phyloP scores from a whole-genome alignment of 371 early-diverging fungal species.

The Mortierella sp. region DNA sequence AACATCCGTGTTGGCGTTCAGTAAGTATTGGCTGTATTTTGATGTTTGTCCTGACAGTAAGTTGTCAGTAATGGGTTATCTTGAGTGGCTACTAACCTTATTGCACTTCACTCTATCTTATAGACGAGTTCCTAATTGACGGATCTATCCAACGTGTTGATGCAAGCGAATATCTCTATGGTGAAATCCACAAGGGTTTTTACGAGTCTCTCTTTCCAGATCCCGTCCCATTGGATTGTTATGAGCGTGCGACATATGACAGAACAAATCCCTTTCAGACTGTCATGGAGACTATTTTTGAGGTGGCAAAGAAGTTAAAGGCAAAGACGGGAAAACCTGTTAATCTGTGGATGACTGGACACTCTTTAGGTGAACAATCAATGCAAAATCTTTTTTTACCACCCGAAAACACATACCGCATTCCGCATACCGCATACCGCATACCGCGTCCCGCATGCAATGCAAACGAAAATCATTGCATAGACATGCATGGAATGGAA shows the following conservation, averaged over 20 bases:
- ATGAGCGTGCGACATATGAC: constrained; percentile 33
- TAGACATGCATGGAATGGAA: too few species aligned
- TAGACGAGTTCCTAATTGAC: constrained; percentile 61
- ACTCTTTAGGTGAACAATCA: constrained; percentile 59
- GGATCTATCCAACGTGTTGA: constrained; percentile 39
- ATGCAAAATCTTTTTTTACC: background rate
- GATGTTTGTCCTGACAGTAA: too few species aligned
- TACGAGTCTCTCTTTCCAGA: constrained; percentile 55
- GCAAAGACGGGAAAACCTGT: constrained; percentile 51
- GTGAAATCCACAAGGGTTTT: constrained; percentile 55
- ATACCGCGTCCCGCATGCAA: too few species aligned
- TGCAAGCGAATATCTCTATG: constrained; percentile 47
- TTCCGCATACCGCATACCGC: too few species aligned
- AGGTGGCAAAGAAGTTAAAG: constrained; percentile 46
- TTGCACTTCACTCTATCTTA: constrained; percentile 18
- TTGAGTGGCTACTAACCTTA: background rate
- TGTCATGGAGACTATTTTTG: constrained; percentile 57
- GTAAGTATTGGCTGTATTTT: constrained; percentile 26
- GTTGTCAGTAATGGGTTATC: background rate
- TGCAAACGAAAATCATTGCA: too few species aligned
- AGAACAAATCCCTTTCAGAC: constrained; percentile 60
- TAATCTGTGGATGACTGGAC: constrained; percentile 66
- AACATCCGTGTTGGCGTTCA: constrained; percentile 59
- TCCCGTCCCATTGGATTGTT: constrained; percentile 27
- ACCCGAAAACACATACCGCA: background rate